Evolutionary conservation across 257 asterid species (phyloP).

Genomic region (Plantago elongata): DNA sequence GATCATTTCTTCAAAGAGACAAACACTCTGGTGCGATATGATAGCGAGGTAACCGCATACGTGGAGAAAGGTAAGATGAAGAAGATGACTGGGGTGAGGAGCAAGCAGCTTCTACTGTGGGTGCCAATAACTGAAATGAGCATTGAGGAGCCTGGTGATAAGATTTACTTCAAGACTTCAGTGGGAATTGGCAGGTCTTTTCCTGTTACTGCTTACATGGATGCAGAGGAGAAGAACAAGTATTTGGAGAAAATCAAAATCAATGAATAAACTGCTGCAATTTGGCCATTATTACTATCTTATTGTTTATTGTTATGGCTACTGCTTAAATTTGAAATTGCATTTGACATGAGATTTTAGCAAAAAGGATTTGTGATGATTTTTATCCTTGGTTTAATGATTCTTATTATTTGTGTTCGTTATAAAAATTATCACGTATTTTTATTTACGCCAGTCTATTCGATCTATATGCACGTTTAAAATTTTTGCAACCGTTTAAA

Average conservation of each 20-base stretch:
- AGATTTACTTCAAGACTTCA: constrained; percentile 76
- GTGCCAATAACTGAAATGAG: constrained; percentile 92
- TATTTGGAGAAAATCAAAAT: constrained; percentile 28
- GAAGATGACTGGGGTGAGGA: constrained; percentile 89
- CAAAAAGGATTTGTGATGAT: too few relatives aligned
- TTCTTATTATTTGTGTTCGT: too few relatives aligned
- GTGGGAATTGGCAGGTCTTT: constrained; percentile 84
- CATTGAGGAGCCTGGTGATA: constrained; percentile 44
- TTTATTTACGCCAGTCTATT: too few relatives aligned
- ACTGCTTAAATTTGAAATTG: too few relatives aligned
- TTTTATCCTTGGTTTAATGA: too few relatives aligned
- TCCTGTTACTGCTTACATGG: constrained; percentile 71
- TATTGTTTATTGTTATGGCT: too few relatives aligned
- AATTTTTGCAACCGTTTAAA: too few relatives aligned
- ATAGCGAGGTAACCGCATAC: constrained; percentile 68
- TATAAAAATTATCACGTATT: too few relatives aligned
- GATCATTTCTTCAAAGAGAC: constrained; percentile 61
- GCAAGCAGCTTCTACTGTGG: constrained; percentile 84
- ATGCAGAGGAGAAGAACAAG: constrained; percentile 51
- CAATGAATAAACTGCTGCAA: constrained; percentile 15
- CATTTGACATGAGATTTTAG: too few relatives aligned
- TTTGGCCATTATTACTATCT: too few relatives aligned
- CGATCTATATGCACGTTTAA: too few relatives aligned
- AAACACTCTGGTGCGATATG: constrained; percentile 66
- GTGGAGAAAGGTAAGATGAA: constrained; percentile 86